These are phyloP conservation scores for Gymnopilus dilepis DNA, from an alignment of 768 basidiomycete genomes.

Conservation along the genomic window DNA sequence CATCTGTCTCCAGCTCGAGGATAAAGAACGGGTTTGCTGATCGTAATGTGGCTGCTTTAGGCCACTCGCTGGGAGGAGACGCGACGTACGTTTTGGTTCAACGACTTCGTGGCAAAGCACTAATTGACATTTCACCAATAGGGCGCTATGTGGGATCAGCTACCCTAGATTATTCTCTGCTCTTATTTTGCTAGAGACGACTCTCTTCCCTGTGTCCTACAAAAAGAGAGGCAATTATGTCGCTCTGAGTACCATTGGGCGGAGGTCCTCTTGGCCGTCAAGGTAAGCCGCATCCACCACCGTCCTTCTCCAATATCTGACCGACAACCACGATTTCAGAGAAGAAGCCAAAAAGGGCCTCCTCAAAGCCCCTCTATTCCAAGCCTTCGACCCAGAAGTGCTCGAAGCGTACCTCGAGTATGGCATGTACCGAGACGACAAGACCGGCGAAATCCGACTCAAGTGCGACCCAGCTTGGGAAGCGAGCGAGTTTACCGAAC, in stretches of 20 bases:
- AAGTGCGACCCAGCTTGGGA: slow-evolving; percentile 32
- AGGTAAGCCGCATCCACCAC: slow-evolving; percentile 13
- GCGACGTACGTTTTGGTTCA: slow-evolving; percentile 20
- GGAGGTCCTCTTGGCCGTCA: slow-evolving; percentile 31
- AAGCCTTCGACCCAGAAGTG: slow-evolving; percentile 26
- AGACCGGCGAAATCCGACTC: slow-evolving; percentile 26
- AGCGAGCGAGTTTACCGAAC: slow-evolving; percentile 28
- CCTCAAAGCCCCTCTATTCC: slow-evolving; percentile 27
- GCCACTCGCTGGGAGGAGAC: slow-evolving; percentile 34
- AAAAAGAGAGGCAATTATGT: slow-evolving; percentile 14
- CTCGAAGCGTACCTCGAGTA: slow-evolving; percentile 28
- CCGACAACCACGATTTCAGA: slow-evolving; percentile 9
- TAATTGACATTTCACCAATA: slow-evolving; percentile 7
- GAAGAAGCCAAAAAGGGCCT: slow-evolving; percentile 29
- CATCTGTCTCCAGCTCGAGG: slow-evolving; percentile 1
- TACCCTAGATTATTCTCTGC: slow-evolving; percentile 29
- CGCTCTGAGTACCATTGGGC: slow-evolving; percentile 19
- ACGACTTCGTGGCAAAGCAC: no score
- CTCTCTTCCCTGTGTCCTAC: slow-evolving; percentile 21
- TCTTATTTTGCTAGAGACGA: slow-evolving; percentile 26
- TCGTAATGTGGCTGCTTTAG: slow-evolving; percentile 24
- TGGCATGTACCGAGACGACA: slow-evolving; percentile 25
- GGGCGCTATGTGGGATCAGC: slow-evolving; percentile 25
- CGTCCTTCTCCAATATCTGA: background rate
- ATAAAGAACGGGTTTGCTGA: slow-evolving; percentile 24